Conservation (phyloP, 495 filamentous ascomycete genomes). For the Polyplosphaeria fusca region DNA sequence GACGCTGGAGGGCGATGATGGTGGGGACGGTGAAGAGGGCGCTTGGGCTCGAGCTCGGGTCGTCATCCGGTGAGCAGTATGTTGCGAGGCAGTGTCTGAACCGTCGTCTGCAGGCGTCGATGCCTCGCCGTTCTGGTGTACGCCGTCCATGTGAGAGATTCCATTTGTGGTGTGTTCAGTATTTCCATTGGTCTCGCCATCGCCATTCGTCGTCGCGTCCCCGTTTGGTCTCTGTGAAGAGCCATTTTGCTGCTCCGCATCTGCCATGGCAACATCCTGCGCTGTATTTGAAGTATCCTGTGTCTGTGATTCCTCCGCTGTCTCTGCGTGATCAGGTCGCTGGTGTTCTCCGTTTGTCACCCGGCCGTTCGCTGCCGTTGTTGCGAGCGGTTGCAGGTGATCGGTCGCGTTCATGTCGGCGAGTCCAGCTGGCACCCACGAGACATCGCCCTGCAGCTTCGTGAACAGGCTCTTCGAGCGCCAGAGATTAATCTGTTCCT, state of each 20-base stretch:
- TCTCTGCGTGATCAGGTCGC: not conserved
- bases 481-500: slow-evolving; percentile 72
- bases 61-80: slow-evolving; percentile 61
- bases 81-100: slow-evolving; percentile 39
- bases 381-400: not conserved
- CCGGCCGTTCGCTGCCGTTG: not conserved
- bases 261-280: slow-evolving; percentile 18
- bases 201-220: not conserved
- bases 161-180: slow-evolving; percentile 17
- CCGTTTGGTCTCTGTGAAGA: not conserved
- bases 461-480: slow-evolving; percentile 74
- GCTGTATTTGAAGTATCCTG: slow-evolving; percentile 1
- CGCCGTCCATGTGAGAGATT: slow-evolving; percentile 26
- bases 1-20: slow-evolving; percentile 47
- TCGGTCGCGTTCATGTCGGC: not conserved
- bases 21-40: slow-evolving; percentile 40
- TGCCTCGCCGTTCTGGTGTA: slow-evolving; percentile 1
- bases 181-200: slow-evolving; percentile 3
- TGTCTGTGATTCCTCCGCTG: not conserved
- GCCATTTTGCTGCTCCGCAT: slow-evolving; percentile 12
- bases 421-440: slow-evolving; percentile 70
- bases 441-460: slow-evolving; percentile 72
- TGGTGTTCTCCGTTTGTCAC: not conserved
- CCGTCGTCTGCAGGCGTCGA: slow-evolving; percentile 30
- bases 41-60: slow-evolving; percentile 65